Percentiles rank a stretch among this genome's conserved stretches.
Conservation (phyloP, 2,329 filamentous ascomycete species). For the Graphiopsis chlorocephala region DNA sequence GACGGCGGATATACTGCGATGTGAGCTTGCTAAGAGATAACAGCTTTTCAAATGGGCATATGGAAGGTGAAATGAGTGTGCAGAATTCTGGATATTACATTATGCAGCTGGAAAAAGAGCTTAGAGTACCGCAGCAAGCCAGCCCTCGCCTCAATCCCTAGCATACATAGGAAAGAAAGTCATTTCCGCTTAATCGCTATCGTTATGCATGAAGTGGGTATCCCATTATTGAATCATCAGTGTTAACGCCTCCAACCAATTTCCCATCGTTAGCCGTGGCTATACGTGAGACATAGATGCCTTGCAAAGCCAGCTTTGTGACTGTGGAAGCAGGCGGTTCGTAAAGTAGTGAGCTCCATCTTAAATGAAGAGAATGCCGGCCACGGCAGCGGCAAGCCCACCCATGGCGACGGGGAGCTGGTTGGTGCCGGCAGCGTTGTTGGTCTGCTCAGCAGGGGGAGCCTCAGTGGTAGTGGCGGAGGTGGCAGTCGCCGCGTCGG, state of each 20-base stretch:
- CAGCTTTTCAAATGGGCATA: neutral
- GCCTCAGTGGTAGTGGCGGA: conserved; percentile 21
- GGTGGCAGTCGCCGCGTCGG: conserved; percentile 6
- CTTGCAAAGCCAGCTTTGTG: neutral
- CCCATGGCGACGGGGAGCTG: conserved; percentile 22
- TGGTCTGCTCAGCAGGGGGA: conserved; percentile 17
- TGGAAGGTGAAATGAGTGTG: neutral
- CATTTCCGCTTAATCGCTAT: conserved; percentile 7
- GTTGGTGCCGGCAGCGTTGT: conserved; percentile 21
- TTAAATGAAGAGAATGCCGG: conserved; percentile 25
- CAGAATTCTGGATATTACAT: conserved; percentile 10
- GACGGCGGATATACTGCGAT: neutral
- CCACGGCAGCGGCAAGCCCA: conserved; percentile 23
- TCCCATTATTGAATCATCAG: conserved; percentile 12
- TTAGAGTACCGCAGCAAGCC: conserved; percentile 7
- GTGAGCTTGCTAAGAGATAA: neutral
- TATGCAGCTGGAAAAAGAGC: conserved; percentile 12
- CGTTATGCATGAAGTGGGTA: conserved; percentile 16
- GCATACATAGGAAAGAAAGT: conserved; percentile 12
- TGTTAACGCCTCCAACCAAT: conserved; percentile 10
- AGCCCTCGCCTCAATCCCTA: conserved; percentile 12
- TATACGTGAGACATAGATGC: neutral
- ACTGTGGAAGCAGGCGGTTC: neutral
- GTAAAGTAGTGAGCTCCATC: neutral
- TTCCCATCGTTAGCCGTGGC: neutral